These are phyloP conservation scores for Annona squamosa DNA, from an alignment of 164 flowering plant genomes.

Conservation along the genomic window DNA sequence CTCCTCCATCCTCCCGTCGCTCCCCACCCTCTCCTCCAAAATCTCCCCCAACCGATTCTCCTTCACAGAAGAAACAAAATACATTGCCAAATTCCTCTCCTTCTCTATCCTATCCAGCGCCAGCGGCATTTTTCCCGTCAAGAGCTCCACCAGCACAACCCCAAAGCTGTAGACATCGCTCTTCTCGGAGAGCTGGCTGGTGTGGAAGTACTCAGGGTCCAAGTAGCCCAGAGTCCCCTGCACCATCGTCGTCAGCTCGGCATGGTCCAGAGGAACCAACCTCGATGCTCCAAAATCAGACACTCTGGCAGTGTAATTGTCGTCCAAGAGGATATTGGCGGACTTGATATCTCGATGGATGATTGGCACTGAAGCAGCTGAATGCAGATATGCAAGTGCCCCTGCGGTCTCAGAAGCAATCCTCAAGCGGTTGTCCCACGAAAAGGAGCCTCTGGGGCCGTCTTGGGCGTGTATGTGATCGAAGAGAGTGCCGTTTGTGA, in stretches of 20 bases:
- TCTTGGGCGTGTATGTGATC: constrained; percentile 1
- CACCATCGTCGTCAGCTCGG: background rate
- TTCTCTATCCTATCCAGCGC: constrained; percentile 33
- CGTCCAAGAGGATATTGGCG: constrained; percentile 1
- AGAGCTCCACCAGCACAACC: background rate
- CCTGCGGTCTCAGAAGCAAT: constrained; percentile 1
- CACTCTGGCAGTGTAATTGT: background rate
- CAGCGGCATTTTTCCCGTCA: constrained; percentile 46
- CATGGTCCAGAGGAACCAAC: background rate
- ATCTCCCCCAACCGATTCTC: constrained; percentile 27
- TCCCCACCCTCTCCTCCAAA: constrained; percentile 26
- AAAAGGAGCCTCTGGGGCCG: no score
- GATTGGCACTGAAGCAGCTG: constrained; percentile 1
- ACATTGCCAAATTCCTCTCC: constrained; percentile 38
- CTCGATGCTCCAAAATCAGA: constrained; percentile 5
- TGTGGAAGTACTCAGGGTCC: background rate
- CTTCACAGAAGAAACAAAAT: constrained; percentile 24
- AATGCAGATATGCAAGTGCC: constrained; percentile 7
- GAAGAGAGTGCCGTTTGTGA: constrained; percentile 4
- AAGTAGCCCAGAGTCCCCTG: constrained; percentile 6
- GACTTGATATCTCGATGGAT: constrained; percentile 8
- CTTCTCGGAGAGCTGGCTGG: background rate
- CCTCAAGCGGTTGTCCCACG: background rate
- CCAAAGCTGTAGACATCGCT: constrained; percentile 9
- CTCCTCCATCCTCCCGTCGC: constrained; percentile 17